Evolutionary conservation across 495 filamentous ascomycete genomes (phyloP), one percentile per base, ranked within the genome.

Genomic region (Usnea hakonensis): DNA sequence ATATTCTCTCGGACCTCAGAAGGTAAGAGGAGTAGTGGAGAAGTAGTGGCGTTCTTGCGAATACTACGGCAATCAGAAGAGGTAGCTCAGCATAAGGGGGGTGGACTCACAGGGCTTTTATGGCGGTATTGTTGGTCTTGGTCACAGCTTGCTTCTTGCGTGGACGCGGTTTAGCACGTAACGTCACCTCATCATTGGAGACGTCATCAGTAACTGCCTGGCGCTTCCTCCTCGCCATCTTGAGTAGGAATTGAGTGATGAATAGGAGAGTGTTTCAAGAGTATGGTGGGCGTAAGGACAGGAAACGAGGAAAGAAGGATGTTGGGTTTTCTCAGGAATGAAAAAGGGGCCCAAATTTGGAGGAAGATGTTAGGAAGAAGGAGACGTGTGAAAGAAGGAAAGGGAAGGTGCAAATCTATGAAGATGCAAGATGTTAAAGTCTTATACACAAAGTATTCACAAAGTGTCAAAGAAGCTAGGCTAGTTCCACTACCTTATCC

Each of bases 121-220:
- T 55, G 33, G 23, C 38, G 21, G 36, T 6, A n/a, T 50, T 58
- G 17, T 40, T 44, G 0, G 62, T 64, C 44, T 60, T 64, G 28
- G 43, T 64, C 5, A 64, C 62, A 10, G 37, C 62, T 43, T 64
- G 57, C 48, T 57, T 60, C 48, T 64, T 64, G 36, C 46, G 57
- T 26, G 46, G 35, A 37, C 54, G 54, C 19, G 26, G 48, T 16
- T 52, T 52, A 1, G 28, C 28, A 16, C n/a, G 30, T 37, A 33
- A 13, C 35, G 10, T 28, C n/a, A 38, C n/a, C 54, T 56, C 36
- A 2, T 56, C 33, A 23, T 56, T 23, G 11, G 35, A 52, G 48
- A 13, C 10, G 33, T 56, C 23, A 14, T 56, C n/a, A 23, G 5
- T 17, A 16, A 19, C n/a, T 9, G 33, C 33, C 26, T 37, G 19